These are phyloP conservation scores for Ambrosiella beaveri DNA, from an alignment of 2,329 filamentous ascomycete species.

Conservation along the genomic window DNA sequence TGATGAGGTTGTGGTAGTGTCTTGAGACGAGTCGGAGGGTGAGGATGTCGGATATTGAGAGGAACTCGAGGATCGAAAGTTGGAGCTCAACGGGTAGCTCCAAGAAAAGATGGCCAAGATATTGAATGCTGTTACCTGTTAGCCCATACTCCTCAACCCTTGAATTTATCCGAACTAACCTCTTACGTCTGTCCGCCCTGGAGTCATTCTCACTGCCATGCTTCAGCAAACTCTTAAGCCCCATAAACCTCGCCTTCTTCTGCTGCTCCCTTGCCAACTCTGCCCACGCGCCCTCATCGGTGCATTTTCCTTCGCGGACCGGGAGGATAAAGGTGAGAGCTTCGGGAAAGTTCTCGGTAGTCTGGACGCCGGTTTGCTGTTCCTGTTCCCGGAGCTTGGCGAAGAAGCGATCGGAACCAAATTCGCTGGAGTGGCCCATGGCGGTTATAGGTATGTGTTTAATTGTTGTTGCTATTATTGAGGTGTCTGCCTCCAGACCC, in stretches of 20 bases:
- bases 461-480: too few relatives aligned
- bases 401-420: constrained; percentile 48
- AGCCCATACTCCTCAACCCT: constrained; percentile 16
- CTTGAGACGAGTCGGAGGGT: constrained; percentile 41
- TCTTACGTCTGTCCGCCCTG: background rate
- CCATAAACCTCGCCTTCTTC: constrained; percentile 25
- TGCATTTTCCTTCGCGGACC: constrained; percentile 24
- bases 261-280: constrained; percentile 21
- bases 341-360: constrained; percentile 11
- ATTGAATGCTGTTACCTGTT: constrained; percentile 21
- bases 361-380: constrained; percentile 25
- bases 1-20: constrained; percentile 41
- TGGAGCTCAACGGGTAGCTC: constrained; percentile 44
- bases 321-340: constrained; percentile 32
- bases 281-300: constrained; percentile 16
- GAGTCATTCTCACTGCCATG: constrained; percentile 6
- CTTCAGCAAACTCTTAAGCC: constrained; percentile 23
- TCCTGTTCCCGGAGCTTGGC: constrained; percentile 37
- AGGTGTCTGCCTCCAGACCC: constrained; percentile 6
- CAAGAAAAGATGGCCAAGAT: constrained; percentile 40
- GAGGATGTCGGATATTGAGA: constrained; percentile 43
- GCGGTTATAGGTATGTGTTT: constrained; percentile 6
- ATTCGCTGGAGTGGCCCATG: constrained; percentile 49
- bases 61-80: constrained; percentile 41
- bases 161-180: background rate